phyloP scores from a whole-genome alignment of 2,329 filamentous ascomycete genomes.

The Sphaceloma murrayae region DNA sequence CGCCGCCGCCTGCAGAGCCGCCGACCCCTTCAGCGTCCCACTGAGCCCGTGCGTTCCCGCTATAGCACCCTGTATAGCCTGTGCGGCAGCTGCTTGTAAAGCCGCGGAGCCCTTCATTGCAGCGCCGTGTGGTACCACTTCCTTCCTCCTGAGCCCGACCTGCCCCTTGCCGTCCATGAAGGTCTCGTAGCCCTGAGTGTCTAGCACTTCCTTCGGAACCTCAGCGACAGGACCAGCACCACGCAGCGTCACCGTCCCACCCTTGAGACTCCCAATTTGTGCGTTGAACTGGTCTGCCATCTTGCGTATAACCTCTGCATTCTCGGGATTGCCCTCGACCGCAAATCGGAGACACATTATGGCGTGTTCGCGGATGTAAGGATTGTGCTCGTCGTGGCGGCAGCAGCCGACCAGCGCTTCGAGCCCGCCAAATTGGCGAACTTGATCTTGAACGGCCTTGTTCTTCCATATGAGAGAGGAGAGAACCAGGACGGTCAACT shows the following conservation, averaged over 20 bases:
- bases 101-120: constrained; percentile 14
- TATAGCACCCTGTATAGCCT: constrained; percentile 21
- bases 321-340: constrained; percentile 59
- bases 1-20: constrained; percentile 17
- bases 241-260: constrained; percentile 16
- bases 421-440: constrained; percentile 75
- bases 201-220: constrained; percentile 40
- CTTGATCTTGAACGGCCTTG: constrained; percentile 74
- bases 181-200: constrained; percentile 42
- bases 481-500: constrained; percentile 81
- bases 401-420: constrained; percentile 84
- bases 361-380: constrained; percentile 84
- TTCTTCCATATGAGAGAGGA: constrained; percentile 84
- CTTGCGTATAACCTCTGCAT: constrained; percentile 60
- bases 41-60: constrained; percentile 17
- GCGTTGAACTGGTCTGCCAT: constrained; percentile 33
- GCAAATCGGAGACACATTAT: constrained; percentile 76
- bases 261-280: constrained; percentile 5
- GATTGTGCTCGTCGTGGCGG: constrained; percentile 83
- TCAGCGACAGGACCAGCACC: constrained; percentile 18
- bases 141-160: constrained; percentile 39
- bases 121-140: constrained; percentile 19
- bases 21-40: constrained; percentile 11
- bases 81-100: constrained; percentile 20
- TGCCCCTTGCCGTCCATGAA: constrained; percentile 42